phyloP scores from a whole-genome alignment of 441 rosid genomes.

The Metrosideros polymorpha region DNA sequence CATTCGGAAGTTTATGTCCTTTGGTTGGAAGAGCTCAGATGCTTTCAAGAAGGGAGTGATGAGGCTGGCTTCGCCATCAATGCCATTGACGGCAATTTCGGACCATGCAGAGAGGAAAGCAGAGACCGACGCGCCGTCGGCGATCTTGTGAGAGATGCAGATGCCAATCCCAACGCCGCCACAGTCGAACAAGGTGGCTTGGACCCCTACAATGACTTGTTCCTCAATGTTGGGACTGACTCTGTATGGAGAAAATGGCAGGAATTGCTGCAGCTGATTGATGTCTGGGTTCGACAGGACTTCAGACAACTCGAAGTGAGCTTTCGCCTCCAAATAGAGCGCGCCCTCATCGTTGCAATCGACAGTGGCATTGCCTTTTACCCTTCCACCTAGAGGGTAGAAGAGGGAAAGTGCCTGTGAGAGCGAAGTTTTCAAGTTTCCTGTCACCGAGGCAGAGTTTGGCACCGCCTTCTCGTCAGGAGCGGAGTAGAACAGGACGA shows the following conservation, averaged over 20 bases:
- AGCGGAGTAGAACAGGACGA: neutral
- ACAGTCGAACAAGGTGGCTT: neutral
- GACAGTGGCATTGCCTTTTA: neutral
- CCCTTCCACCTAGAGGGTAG: neutral
- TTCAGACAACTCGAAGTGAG: neutral
- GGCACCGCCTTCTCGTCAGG: neutral
- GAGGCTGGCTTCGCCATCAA: neutral
- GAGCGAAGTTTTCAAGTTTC: neutral
- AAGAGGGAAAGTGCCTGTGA: neutral
- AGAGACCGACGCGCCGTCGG: neutral
- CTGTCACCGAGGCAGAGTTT: neutral
- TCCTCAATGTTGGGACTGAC: neutral
- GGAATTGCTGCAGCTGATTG: neutral
- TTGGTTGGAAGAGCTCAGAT: neutral
- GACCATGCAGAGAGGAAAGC: neutral
- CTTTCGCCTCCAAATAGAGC: neutral
- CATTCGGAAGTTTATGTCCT: neutral
- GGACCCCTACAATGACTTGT: conserved; percentile 3
- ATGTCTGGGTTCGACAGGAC: neutral
- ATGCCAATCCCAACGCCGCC: neutral
- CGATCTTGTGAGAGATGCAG: neutral
- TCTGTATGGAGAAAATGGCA: neutral
- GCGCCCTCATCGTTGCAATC: neutral
- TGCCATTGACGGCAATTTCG: neutral
- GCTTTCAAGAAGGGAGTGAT: neutral